phyloP scores from a whole-genome alignment of 2,329 filamentous ascomycete genomes.

The Leptographium galeiforme region DNA sequence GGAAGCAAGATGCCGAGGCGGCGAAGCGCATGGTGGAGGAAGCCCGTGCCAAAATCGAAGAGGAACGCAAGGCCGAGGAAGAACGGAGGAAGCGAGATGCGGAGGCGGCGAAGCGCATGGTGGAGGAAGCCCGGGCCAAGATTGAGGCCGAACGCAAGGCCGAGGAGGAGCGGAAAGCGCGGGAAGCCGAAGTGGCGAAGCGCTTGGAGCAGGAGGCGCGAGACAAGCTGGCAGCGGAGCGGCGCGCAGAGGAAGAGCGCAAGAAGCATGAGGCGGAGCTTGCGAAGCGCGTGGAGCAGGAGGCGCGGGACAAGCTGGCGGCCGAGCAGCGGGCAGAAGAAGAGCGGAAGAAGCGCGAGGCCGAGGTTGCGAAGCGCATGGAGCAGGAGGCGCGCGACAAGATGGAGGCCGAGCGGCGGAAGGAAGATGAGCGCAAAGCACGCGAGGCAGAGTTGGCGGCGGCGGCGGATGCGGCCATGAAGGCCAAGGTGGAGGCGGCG shows the following conservation, averaged over 20 bases:
- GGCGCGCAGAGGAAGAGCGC: conserved; percentile 25
- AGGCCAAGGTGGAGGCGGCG: conserved; percentile 29
- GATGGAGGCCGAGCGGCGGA: conserved; percentile 20
- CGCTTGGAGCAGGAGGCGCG: conserved; percentile 21
- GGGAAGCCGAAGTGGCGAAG: conserved; percentile 20
- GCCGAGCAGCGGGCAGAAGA: conserved; percentile 27
- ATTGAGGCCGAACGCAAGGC: conserved; percentile 21
- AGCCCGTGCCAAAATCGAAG: conserved; percentile 16
- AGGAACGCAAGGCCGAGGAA: conserved; percentile 19
- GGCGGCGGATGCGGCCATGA: conserved; percentile 13
- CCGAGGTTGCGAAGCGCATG: conserved; percentile 10
- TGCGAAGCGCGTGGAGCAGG: conserved; percentile 19
- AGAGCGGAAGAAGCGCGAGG: conserved; percentile 25
- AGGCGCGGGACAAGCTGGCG: conserved; percentile 23
- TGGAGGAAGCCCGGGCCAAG: neutral
- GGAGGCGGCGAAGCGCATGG: conserved; percentile 10
- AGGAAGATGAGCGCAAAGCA: conserved; percentile 24
- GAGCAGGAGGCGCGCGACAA: neutral
- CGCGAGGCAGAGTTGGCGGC: conserved; percentile 36
- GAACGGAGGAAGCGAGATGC: conserved; percentile 19
- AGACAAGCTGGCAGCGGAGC: conserved; percentile 25
- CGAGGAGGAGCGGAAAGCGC: conserved; percentile 20
- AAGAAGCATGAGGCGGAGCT: conserved; percentile 26
- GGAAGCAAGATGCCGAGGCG: conserved; percentile 24
- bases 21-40: neutral